Evolutionary conservation across 768 basidiomycete genomes (phyloP).

Genomic region (Boletus bicolor): DNA sequence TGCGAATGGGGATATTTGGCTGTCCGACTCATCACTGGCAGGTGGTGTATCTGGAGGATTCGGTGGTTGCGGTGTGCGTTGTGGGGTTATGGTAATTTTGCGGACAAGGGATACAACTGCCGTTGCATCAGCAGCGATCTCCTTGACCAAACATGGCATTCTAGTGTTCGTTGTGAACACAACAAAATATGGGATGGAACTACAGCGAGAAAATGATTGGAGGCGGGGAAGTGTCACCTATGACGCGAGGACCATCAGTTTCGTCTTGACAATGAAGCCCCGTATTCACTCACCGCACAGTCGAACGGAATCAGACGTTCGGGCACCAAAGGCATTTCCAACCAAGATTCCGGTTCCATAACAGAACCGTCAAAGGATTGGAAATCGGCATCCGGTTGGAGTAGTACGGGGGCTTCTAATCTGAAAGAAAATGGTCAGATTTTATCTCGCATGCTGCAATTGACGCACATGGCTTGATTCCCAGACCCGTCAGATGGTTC

Average conservation of each 20-base stretch:
- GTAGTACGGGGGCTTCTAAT: constrained; percentile 61
- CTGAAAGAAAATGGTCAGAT: constrained; percentile 33
- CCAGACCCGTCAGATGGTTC: constrained; percentile 47
- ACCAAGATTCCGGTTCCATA: constrained; percentile 51
- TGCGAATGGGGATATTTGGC: constrained; percentile 6
- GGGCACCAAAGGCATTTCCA: constrained; percentile 62
- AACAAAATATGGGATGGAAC: constrained; percentile 67
- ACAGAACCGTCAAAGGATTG: constrained; percentile 50
- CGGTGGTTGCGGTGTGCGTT: constrained; percentile 39
- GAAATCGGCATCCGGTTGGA: constrained; percentile 59
- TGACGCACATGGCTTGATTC: constrained; percentile 46
- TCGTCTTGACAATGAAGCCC: neutral
- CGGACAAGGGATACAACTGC: constrained; percentile 65
- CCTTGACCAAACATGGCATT: constrained; percentile 50
- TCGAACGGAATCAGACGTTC: constrained; percentile 63
- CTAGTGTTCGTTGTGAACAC: constrained; percentile 66
- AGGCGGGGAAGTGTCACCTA: constrained; percentile 62
- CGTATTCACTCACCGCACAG: constrained; percentile 54
- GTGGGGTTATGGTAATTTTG: constrained; percentile 49
- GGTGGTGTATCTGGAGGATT: constrained; percentile 50
- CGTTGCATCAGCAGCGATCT: constrained; percentile 69
- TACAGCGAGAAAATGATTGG: constrained; percentile 56
- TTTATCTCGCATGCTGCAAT: neutral
- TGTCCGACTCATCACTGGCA: constrained; percentile 43
- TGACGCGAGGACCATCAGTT: constrained; percentile 2